Evolutionary conservation across 108 stramenopile species (phyloP), one percentile per base, ranked within the genome.

Genomic region (Nitzschia palea): DNA sequence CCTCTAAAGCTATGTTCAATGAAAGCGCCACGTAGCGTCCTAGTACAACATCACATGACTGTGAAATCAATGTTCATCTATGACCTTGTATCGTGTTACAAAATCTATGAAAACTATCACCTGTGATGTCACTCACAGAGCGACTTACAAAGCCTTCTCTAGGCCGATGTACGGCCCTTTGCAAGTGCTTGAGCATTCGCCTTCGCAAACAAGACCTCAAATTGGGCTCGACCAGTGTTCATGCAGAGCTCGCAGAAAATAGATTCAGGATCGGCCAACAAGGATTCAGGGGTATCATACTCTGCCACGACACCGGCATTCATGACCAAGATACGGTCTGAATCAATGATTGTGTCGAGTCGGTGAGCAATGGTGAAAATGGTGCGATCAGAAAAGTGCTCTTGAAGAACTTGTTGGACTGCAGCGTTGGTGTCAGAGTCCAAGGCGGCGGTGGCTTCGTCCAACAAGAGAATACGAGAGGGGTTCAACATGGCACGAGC

Each of bases 341-440:
- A 85, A 68, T 99, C 97, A 71, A 96, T 90, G 59, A 99, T 91
- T 1, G 98, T 98, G 71, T 98, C 84, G 33, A 98, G 64, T 29
- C 99, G 66, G 74, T 98, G 98, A 2, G 98, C 98, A 12, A 98
- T 86, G 30, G 94, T 94, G 28, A 96, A 68, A 50, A 80, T 76
- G n/a, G 96, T 98, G 0, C 83, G 77, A 47, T 74, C 32, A n/a
- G 59, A 64, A 69, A 96, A 97, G 27, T 90, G 79, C 6, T 31
- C 42, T 3, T 90, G 73, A 36, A 97, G 76, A 10, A 86, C 82
- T 25, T 76, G 59, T 68, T 98, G 97, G 54, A 99, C 92, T 2
- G 85, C 42, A 6, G 81, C 76, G 69, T 99, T 97, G 10, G 96
- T 97, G 27, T 91, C 95, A 8, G 82, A 84, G 58, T 98, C 97